These are phyloP conservation scores for Fusarium xyrophilum DNA, from an alignment of 2,329 filamentous ascomycete genomes.

Conservation along the genomic window DNA sequence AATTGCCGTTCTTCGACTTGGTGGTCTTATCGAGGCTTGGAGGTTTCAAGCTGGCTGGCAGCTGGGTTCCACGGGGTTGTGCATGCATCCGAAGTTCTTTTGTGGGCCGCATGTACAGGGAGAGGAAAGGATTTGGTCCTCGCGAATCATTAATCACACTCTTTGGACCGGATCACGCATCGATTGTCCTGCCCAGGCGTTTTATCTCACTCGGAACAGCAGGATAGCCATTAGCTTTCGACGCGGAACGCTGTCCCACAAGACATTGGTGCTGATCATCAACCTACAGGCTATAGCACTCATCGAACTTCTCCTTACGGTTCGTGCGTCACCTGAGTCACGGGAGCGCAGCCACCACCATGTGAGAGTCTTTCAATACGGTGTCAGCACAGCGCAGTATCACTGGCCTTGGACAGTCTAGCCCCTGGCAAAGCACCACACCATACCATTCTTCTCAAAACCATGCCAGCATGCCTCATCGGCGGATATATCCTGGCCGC, in stretches of 20 bases:
- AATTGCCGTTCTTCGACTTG: conserved; percentile 2
- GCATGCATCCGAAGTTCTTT: not conserved
- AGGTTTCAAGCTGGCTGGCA: not conserved
- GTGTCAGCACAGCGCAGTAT: not conserved
- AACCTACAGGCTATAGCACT: not conserved
- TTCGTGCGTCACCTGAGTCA: conserved; percentile 29
- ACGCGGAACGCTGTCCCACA: conserved; percentile 3
- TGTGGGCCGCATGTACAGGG: conserved; percentile 1
- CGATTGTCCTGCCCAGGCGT: conserved; percentile 14
- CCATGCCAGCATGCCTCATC: conserved; percentile 20
- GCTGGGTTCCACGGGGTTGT: not conserved
- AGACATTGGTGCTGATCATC: conserved; percentile 23
- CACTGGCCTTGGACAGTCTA: not conserved
- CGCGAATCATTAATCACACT: conserved; percentile 3
- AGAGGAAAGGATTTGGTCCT: not conserved
- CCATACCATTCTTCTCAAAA: conserved; percentile 12
- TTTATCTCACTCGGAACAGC: conserved; percentile 9
- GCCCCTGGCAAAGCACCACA: conserved; percentile 14
- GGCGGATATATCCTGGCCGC: conserved; percentile 10
- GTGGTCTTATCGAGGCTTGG: conserved; percentile 8
- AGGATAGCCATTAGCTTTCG: not conserved
- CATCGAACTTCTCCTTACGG: conserved; percentile 27
- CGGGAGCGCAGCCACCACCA: conserved; percentile 29
- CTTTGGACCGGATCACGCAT: conserved; percentile 12
- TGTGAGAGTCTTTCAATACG: conserved; percentile 25